Percentiles rank a stretch among this genome's conserved stretches.
Evolutionary conservation across 2,329 filamentous ascomycete species (phyloP).

Genomic region (Aschersonia sp.): DNA sequence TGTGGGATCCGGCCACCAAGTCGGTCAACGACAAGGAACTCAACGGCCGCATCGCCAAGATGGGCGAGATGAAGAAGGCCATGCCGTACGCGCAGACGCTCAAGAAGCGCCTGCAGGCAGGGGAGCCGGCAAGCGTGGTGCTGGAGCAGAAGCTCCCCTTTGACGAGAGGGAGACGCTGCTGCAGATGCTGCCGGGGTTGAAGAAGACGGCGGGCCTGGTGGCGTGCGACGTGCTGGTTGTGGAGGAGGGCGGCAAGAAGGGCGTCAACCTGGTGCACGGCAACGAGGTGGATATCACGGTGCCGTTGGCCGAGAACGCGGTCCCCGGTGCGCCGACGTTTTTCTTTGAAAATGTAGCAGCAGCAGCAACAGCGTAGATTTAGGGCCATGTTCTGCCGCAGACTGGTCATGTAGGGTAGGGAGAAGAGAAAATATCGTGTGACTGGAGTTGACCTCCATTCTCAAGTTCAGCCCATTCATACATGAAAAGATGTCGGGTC

Average conservation of each 20-base stretch:
- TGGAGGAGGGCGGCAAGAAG: constrained; percentile 56
- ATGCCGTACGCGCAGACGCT: constrained; percentile 90
- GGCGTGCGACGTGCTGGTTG: constrained; percentile 55
- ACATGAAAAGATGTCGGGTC: no score
- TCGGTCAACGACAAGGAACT: constrained; percentile 68
- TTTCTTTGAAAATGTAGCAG: constrained; percentile 66
- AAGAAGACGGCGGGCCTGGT: constrained; percentile 60
- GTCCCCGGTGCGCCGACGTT: constrained; percentile 75
- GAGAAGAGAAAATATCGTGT: background rate
- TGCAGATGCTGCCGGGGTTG: constrained; percentile 65
- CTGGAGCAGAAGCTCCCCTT: constrained; percentile 78
- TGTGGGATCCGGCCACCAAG: constrained; percentile 48
- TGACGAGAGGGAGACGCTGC: constrained; percentile 63
- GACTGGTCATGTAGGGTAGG: background rate
- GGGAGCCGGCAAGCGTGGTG: constrained; percentile 51
- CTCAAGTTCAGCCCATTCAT: no score
- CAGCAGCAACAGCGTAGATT: constrained; percentile 8
- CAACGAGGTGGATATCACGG: constrained; percentile 41
- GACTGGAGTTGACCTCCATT: no score
- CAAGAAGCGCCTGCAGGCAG: constrained; percentile 67
- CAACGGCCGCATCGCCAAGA: constrained; percentile 63
- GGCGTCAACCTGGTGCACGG: constrained; percentile 39
- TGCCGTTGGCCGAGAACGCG: constrained; percentile 51
- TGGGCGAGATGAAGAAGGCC: constrained; percentile 87
- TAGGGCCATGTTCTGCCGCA: no score